Percentiles rank a stretch among this genome's conserved stretches.
Evolutionary conservation across 2,329 filamentous ascomycete genomes (phyloP).

Genomic region (Ceratocystis variospora): DNA sequence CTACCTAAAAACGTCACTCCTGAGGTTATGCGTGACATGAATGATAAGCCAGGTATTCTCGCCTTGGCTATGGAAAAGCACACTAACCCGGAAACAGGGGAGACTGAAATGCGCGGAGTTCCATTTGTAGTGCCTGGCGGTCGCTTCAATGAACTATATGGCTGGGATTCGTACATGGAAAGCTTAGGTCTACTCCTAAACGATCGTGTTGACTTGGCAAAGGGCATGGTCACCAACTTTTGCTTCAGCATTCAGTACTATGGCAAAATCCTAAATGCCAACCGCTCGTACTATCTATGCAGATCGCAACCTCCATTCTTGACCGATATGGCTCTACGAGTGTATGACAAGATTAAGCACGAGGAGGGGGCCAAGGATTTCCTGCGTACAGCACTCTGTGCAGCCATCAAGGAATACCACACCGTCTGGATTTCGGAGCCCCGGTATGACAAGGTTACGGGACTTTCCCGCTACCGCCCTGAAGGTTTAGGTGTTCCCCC

Average conservation of each 20-base stretch:
- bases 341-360: slow-evolving; percentile 86
- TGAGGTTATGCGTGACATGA: slow-evolving; percentile 69
- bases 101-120: slow-evolving; percentile 60
- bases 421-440: slow-evolving; percentile 74
- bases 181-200: slow-evolving; percentile 78
- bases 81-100: slow-evolving; percentile 50
- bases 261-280: slow-evolving; percentile 95
- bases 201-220: slow-evolving; percentile 73
- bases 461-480: slow-evolving; percentile 72
- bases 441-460: slow-evolving; percentile 61
- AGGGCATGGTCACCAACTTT: slow-evolving; percentile 91
- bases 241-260: slow-evolving; percentile 98
- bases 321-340: slow-evolving; percentile 89
- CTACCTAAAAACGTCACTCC: slow-evolving; percentile 66
- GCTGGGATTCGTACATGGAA: slow-evolving; percentile 99
- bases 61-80: slow-evolving; percentile 79
- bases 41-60: slow-evolving; percentile 73
- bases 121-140: slow-evolving; percentile 97
- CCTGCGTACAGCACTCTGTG: slow-evolving; percentile 62
- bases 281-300: slow-evolving; percentile 85
- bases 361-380: slow-evolving; percentile 71
- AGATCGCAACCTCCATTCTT: slow-evolving; percentile 93
- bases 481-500: slow-evolving; percentile 76
- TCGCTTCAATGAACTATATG: slow-evolving; percentile 95
- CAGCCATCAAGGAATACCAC: slow-evolving; percentile 94